phyloP scores from a whole-genome alignment of 2,329 filamentous ascomycete species.

The Penicillium sp. region DNA sequence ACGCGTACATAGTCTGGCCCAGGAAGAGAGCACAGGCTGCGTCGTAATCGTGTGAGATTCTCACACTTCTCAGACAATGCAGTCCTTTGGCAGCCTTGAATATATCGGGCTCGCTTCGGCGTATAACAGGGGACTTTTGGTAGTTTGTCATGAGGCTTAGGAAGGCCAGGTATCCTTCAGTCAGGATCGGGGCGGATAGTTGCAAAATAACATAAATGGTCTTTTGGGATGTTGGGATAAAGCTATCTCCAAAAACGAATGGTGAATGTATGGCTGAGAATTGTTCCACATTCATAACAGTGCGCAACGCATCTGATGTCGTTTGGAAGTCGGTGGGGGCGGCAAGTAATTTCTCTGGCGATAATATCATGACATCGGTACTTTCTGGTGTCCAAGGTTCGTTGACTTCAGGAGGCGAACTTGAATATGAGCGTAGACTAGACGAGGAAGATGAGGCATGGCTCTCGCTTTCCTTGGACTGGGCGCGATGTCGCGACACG shows the following conservation, averaged over 20 bases:
- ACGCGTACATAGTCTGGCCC: constrained; percentile 30
- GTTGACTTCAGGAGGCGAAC: constrained; percentile 2
- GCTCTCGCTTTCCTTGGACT: constrained; percentile 4
- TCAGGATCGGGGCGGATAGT: constrained; percentile 18
- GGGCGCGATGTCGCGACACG: constrained; percentile 4
- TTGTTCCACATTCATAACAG: constrained; percentile 19
- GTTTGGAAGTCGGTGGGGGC: constrained; percentile 14
- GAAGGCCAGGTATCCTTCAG: constrained; percentile 25
- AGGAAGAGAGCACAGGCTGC: constrained; percentile 25
- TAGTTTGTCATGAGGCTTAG: constrained; percentile 24
- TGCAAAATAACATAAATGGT: constrained; percentile 18
- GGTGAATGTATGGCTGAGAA: constrained; percentile 23
- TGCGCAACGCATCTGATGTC: constrained; percentile 19
- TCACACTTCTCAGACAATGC: constrained; percentile 20
- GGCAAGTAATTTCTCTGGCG: constrained; percentile 20
- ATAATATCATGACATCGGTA: constrained; percentile 2
- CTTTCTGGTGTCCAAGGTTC: constrained; percentile 4
- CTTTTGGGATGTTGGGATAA: constrained; percentile 16
- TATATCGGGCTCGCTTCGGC: constrained; percentile 20
- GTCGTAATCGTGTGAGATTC: constrained; percentile 22
- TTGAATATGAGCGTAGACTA: constrained; percentile 9
- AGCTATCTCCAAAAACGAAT: constrained; percentile 21
- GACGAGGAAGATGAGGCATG: constrained; percentile 7
- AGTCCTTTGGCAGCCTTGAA: constrained; percentile 20
- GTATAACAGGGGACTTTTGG: constrained; percentile 21